phyloP scores from a whole-genome alignment of 2,329 filamentous ascomycete species.

The Orbilia quercus region DNA sequence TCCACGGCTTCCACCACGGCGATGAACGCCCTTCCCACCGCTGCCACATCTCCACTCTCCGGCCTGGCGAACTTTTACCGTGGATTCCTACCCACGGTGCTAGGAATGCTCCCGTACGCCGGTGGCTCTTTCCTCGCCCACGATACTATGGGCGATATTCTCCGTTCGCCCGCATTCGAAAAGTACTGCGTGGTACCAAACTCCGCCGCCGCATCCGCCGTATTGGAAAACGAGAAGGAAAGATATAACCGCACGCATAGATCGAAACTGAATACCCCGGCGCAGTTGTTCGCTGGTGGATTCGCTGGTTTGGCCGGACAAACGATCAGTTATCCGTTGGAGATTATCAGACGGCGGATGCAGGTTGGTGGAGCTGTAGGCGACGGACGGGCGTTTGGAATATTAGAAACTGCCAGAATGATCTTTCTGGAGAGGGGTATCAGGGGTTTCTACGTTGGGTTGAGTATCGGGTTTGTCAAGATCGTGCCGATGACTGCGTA shows the following conservation, averaged over 20 bases:
- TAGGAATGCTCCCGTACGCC: slow-evolving; percentile 97
- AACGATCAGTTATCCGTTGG: slow-evolving; percentile 90
- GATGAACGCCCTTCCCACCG: slow-evolving; percentile 58
- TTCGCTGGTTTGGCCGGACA: slow-evolving; percentile 89
- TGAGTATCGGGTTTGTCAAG: slow-evolving; percentile 96
- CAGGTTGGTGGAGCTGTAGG: slow-evolving; percentile 95
- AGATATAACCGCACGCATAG: slow-evolving; percentile 67
- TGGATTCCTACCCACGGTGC: slow-evolving; percentile 86
- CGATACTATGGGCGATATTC: slow-evolving; percentile 85
- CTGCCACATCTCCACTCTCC: slow-evolving; percentile 68
- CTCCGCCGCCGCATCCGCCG: slow-evolving; percentile 61
- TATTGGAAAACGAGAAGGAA: slow-evolving; percentile 62
- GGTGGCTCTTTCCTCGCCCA: slow-evolving; percentile 96
- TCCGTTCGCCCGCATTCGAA: slow-evolving; percentile 76
- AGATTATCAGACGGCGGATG: slow-evolving; percentile 92
- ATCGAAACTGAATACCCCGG: slow-evolving; percentile 81
- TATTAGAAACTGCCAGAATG: slow-evolving; percentile 79
- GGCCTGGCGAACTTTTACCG: slow-evolving; percentile 93
- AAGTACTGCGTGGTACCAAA: slow-evolving; percentile 79
- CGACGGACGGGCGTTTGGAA: slow-evolving; percentile 81
- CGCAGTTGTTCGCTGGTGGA: slow-evolving; percentile 85
- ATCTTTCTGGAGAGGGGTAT: slow-evolving; percentile 81
- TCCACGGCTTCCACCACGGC: slow-evolving; percentile 66
- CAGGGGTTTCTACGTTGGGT: slow-evolving; percentile 87
- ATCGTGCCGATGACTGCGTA: slow-evolving; percentile 85